Percentiles rank a stretch among this genome's conserved stretches.
Evolutionary conservation across 768 basidiomycete genomes (phyloP).

Genomic region (Trametes maxima): DNA sequence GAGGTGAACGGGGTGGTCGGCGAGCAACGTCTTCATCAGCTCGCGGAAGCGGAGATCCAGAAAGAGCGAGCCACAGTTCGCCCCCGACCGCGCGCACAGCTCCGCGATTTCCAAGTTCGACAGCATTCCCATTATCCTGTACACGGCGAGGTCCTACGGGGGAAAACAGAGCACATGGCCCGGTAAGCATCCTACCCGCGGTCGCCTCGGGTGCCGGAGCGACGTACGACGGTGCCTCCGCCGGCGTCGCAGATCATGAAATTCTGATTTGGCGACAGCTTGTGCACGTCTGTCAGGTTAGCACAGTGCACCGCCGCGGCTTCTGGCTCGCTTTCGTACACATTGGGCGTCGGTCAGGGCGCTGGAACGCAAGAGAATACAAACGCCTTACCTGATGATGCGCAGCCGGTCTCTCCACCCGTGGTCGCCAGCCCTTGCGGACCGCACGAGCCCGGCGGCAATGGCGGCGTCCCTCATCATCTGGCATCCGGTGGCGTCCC

Average conservation of each 20-base stretch:
- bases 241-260: slow-evolving; percentile 92
- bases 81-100: slow-evolving; percentile 84
- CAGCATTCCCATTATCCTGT: slow-evolving; percentile 76
- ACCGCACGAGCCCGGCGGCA: slow-evolving; percentile 76
- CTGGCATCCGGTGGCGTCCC: slow-evolving; percentile 85
- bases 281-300: slow-evolving; percentile 77
- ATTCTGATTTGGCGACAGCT: slow-evolving; percentile 76
- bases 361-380: slow-evolving; percentile 4
- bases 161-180: not conserved
- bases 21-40: slow-evolving; percentile 73
- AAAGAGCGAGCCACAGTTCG: slow-evolving; percentile 86
- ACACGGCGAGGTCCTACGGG: slow-evolving; percentile 45
- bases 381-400: slow-evolving; percentile 65
- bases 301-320: slow-evolving; percentile 93
- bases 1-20: slow-evolving; percentile 84
- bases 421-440: slow-evolving; percentile 65
- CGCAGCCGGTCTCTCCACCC: slow-evolving; percentile 80
- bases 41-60: slow-evolving; percentile 86
- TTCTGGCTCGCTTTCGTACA: slow-evolving; percentile 58
- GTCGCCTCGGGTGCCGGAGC: not conserved
- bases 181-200: not conserved
- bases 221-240: slow-evolving; percentile 71
- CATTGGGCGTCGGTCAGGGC: slow-evolving; percentile 6
- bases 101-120: slow-evolving; percentile 88
- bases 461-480: slow-evolving; percentile 88